Conservation (phyloP, 495 filamentous ascomycete species). For the Hypoxylon rickii region DNA sequence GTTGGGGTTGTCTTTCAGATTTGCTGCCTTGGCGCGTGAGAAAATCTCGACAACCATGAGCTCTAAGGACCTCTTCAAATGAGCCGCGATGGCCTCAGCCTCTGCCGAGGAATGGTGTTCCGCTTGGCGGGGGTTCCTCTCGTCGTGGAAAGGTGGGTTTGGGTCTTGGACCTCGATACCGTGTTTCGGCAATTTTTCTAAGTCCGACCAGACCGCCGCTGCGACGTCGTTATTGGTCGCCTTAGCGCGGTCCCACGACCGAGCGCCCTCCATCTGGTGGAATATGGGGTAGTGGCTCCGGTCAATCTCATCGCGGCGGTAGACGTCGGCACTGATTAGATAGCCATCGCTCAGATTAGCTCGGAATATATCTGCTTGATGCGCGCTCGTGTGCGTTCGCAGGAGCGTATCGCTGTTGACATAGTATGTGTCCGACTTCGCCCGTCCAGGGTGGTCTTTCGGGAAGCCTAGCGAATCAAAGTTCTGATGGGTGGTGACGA, state of each 20-base stretch:
- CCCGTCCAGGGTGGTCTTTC: conserved; percentile 84
- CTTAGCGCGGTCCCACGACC: conserved; percentile 78
- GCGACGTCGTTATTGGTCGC: conserved; percentile 64
- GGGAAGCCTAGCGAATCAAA: conserved; percentile 97
- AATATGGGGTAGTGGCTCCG: conserved; percentile 94
- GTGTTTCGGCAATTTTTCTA: conserved; percentile 71
- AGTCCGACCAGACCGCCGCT: conserved; percentile 64
- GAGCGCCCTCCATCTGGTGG: conserved; percentile 97
- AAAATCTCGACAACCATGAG: conserved; percentile 89
- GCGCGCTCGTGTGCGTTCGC: conserved; percentile 90
- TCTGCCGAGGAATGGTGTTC: conserved; percentile 73
- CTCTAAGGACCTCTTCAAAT: conserved; percentile 90
- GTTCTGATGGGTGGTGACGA: conserved; percentile 86
- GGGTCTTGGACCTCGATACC: conserved; percentile 79
- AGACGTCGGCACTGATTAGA: conserved; percentile 93
- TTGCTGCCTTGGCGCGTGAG: conserved; percentile 72
- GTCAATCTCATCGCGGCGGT: conserved; percentile 93
- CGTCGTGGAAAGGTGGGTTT: conserved; percentile 76
- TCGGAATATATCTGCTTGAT: conserved; percentile 86
- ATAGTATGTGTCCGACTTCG: conserved; percentile 92
- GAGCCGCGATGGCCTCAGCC: conserved; percentile 78
- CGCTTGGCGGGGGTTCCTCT: conserved; percentile 82
- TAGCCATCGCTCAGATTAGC: conserved; percentile 76
- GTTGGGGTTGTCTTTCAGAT: conserved; percentile 53
- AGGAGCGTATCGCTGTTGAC: conserved; percentile 82